Base-by-base conservation (phyloP, 2,329 filamentous ascomycete species). In the Sphaerulina vaccinii region DNA sequence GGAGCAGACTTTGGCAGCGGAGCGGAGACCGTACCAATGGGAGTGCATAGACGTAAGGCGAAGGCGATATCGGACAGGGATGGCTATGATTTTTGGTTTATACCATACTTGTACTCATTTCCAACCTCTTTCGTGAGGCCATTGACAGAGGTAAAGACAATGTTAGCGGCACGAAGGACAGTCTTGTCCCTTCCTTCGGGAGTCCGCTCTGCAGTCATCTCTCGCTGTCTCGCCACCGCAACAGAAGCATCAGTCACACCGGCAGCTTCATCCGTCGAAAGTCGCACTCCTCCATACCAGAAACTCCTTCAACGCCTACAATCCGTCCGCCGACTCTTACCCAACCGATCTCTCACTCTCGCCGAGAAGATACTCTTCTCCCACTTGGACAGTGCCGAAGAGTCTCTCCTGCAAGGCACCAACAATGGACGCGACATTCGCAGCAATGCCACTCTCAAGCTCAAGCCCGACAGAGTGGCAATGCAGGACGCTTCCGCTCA, bases 401-500 rank as follows among this genome's bases (percentile, higher is more conserved):
- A 95, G 70, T 91, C 90, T 32, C 82, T 99, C 47, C 78, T 96
- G 55, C 83, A 82, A 47, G 83, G 84, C 66, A 96, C 91, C 43
- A 81, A 89, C 71, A 89, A 91, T 80, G 92, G 91, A 61, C 82
- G 82, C 45, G 81, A 86, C 65, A 86, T 99, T 56, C 84, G 93
- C 36, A 92, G 92, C 61, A 84, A 84, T 67, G 91, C 90, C 44
- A 97, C 95, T 70, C 80, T 99, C 73, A 95, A 95, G 77, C 86
- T 99, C 71, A 96, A 96, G 73, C 93, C 93, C 18, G 93, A 99
- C 71, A 84, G 93, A 47, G 93, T 97, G 62, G 95, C 95, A 59
- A 99, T 99, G 93, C 93, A 99, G 74, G 93, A 99, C 77, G 93
- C 93, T 11, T 96, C 90, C 23, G 93, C 93, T 5, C 93, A 99